Conservation (phyloP, 139 green algal species). For the Desmodesmus armatus region DNA sequence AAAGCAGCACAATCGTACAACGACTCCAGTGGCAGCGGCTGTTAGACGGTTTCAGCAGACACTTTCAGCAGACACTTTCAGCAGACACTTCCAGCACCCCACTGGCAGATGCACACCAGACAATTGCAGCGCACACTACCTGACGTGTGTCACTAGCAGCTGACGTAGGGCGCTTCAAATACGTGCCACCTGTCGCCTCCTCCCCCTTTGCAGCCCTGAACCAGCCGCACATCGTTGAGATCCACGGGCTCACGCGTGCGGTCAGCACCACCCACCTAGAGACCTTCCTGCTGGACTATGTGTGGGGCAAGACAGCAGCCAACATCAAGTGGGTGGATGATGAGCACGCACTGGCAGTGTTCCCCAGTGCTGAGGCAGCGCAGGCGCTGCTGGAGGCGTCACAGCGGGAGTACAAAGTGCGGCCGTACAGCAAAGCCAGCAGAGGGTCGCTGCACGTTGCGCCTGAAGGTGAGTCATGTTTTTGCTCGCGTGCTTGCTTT, state of each 20-base stretch:
- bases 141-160: no score
- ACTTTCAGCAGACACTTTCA: no score
- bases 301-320: constrained; percentile 27
- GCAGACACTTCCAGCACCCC: no score
- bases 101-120: no score
- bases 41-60: no score
- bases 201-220: no score
- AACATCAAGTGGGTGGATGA: constrained; percentile 60
- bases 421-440: constrained; percentile 35
- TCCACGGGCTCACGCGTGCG: constrained; percentile 50
- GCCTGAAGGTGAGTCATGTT: constrained; percentile 15
- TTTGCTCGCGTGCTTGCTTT: neutral
- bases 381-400: constrained; percentile 9
- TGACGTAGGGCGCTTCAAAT: no score
- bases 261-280: constrained; percentile 49
- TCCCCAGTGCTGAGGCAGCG: constrained; percentile 43
- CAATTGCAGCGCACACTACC: no score
- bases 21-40: no score
- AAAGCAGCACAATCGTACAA: no score
- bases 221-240: constrained; percentile 47
- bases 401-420: constrained; percentile 27
- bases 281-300: constrained; percentile 49
- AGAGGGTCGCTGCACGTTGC: neutral
- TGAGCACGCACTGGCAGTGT: constrained; percentile 55
- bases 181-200: no score